These are phyloP conservation scores for Backusella australiensis DNA, from an alignment of 192 early-diverging fungal genomes.

Conservation along the genomic window DNA sequence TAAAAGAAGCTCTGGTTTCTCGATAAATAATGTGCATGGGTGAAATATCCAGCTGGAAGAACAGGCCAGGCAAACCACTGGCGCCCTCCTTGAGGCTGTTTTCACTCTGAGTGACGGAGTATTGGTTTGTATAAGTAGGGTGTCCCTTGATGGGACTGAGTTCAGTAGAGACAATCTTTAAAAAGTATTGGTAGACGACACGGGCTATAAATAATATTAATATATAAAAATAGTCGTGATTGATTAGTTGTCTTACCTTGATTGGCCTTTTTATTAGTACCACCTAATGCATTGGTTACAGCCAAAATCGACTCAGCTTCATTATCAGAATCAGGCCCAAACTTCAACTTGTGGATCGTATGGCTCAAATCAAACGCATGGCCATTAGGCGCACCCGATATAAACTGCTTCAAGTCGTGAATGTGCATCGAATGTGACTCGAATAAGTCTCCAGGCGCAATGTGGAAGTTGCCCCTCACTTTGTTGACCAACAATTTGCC, in stretches of 20 bases:
- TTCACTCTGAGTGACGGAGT: slow-evolving; percentile 89
- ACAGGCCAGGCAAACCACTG: slow-evolving; percentile 49
- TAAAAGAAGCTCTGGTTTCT: slow-evolving; percentile 78
- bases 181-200: slow-evolving; percentile 86
- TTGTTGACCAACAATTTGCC: slow-evolving; percentile 86
- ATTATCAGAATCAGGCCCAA: slow-evolving; percentile 54
- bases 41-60: slow-evolving; percentile 94
- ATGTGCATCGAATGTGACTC: slow-evolving; percentile 69
- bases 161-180: slow-evolving; percentile 91
- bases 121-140: slow-evolving; percentile 87
- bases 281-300: slow-evolving; percentile 66
- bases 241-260: slow-evolving; percentile 36
- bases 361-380: slow-evolving; percentile 81
- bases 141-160: slow-evolving; percentile 66
- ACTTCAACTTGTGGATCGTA: slow-evolving; percentile 76
- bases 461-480: slow-evolving; percentile 91
- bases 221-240: slow-evolving; percentile 7
- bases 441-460: slow-evolving; percentile 86
- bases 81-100: slow-evolving; percentile 41
- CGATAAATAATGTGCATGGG: slow-evolving; percentile 92
- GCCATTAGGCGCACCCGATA: slow-evolving; percentile 35
- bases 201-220: slow-evolving; percentile 38
- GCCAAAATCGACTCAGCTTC: slow-evolving; percentile 19
- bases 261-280: slow-evolving; percentile 52
- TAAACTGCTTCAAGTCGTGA: slow-evolving; percentile 71